Conservation (phyloP, 2,329 filamentous ascomycete genomes). For the Alternaria sp. region DNA sequence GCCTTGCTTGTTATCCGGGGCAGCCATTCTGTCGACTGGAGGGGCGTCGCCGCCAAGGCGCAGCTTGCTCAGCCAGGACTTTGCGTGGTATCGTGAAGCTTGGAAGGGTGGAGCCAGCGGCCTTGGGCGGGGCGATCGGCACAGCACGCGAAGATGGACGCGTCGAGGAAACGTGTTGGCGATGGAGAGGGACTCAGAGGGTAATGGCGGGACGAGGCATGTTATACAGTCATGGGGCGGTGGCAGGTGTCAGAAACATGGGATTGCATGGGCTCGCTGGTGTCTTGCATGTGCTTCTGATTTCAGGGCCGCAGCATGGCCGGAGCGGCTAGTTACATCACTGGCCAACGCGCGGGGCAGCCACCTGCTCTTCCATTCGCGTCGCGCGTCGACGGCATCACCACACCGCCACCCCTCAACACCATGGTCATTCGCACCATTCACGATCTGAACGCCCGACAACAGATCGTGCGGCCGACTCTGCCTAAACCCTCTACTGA, state of each 20-base stretch:
- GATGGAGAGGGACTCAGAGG: neutral
- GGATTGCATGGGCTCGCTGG: neutral
- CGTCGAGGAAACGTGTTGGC: conserved; percentile 23
- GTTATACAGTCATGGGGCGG: neutral
- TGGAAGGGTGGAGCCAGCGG: neutral
- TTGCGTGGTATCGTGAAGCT: conserved; percentile 8
- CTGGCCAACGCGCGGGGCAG: conserved; percentile 8
- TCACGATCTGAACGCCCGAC: neutral
- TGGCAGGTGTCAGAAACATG: neutral
- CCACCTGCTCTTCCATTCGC: neutral
- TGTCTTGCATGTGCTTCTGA: conserved; percentile 10
- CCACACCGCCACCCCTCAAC: neutral
- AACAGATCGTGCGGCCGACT: conserved; percentile 8
- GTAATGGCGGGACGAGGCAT: neutral
- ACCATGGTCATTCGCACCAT: conserved; percentile 14
- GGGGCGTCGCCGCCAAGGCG: conserved; percentile 20
- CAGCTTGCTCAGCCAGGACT: conserved; percentile 28
- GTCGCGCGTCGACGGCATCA: neutral
- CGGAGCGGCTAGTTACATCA: conserved; percentile 13
- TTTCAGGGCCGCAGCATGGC: neutral
- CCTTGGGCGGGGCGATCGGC: conserved; percentile 6
- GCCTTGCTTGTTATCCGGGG: conserved; percentile 51
- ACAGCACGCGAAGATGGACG: conserved; percentile 10
- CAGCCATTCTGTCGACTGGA: conserved; percentile 48
- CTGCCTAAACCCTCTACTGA: conserved; percentile 6